A percentile compares a stretch with the other conserved stretches of the same genome.
Conservation (phyloP, 202 grass and related monocot species). For the Eragrostis tef region DNA sequence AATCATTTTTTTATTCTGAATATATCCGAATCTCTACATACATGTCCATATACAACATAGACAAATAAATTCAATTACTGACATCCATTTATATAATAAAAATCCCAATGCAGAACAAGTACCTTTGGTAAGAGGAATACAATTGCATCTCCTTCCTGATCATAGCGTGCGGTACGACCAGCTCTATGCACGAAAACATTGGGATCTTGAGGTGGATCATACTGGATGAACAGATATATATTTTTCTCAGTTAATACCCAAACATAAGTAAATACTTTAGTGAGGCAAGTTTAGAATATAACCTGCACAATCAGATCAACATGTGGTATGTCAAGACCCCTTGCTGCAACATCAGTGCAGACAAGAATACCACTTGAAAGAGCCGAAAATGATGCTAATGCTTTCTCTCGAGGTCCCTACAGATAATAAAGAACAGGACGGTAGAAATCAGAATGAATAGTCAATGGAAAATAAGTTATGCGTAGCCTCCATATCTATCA, state of each 20-base stretch:
- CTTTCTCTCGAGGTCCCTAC: slow-evolving; percentile 86
- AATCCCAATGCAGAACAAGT: slow-evolving; percentile 7
- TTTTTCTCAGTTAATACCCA: slow-evolving; percentile 14
- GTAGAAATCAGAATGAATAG: slow-evolving; percentile 34
- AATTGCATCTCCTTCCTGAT: slow-evolving; percentile 90
- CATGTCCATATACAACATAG: background rate
- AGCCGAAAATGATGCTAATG: slow-evolving; percentile 76
- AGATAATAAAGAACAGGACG: slow-evolving; percentile 15
- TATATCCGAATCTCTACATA: slow-evolving; percentile 10
- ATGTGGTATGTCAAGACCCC: slow-evolving; percentile 95
- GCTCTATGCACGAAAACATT: slow-evolving; percentile 96
- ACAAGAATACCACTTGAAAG: slow-evolving; percentile 90
- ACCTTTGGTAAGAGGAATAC: slow-evolving; percentile 94
- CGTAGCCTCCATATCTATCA: background rate
- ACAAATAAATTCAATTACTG: slow-evolving; percentile 21
- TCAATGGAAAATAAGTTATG: background rate
- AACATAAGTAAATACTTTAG: slow-evolving; percentile 28
- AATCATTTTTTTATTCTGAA: slow-evolving; percentile 15
- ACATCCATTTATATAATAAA: slow-evolving; percentile 30
- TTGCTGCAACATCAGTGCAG: slow-evolving; percentile 98
- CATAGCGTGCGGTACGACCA: slow-evolving; percentile 88
- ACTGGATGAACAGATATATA: slow-evolving; percentile 60
- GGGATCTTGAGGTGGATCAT: slow-evolving; percentile 97
- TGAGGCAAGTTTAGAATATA: slow-evolving; percentile 31
- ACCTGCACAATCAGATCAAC: slow-evolving; percentile 99